Evolutionary conservation across 352 stramenopile genomes (phyloP).

Genomic region (Pythium folliculosum): DNA sequence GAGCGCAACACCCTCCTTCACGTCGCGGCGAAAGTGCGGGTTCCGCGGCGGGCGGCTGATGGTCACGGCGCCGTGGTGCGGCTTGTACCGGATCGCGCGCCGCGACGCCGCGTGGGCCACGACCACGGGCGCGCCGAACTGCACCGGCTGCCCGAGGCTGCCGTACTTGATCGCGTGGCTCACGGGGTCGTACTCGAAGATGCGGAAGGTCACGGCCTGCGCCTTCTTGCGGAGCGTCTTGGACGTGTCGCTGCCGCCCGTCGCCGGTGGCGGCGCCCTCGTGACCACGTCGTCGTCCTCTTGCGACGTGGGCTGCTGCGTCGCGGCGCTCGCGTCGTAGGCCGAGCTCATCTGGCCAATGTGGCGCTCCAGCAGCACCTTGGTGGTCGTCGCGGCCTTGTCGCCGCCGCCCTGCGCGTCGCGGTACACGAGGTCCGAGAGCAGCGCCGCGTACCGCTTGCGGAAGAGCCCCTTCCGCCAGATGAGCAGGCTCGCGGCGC

Average conservation of each 20-base stretch:
- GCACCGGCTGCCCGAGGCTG: slow-evolving; percentile 57
- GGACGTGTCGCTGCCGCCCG: slow-evolving; percentile 5
- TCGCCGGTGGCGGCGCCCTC: neutral
- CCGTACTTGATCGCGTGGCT: slow-evolving; percentile 53
- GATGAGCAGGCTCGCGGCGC: slow-evolving; percentile 67
- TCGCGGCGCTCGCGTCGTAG: slow-evolving; percentile 3
- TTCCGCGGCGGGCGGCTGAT: slow-evolving; percentile 71
- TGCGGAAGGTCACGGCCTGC: slow-evolving; percentile 56
- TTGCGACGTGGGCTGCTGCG: neutral
- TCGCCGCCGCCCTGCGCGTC: slow-evolving; percentile 9
- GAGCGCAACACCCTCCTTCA: slow-evolving; percentile 47
- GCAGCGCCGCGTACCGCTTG: slow-evolving; percentile 72
- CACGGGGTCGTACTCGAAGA: slow-evolving; percentile 65
- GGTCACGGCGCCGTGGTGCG: slow-evolving; percentile 60
- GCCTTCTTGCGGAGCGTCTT: slow-evolving; percentile 19
- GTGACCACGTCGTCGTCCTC: neutral
- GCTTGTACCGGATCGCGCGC: slow-evolving; percentile 62
- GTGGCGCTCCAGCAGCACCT: neutral
- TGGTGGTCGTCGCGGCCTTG: neutral
- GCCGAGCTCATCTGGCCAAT: slow-evolving; percentile 4
- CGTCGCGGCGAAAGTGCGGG: slow-evolving; percentile 59
- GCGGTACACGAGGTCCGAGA: slow-evolving; percentile 43
- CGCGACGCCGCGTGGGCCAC: slow-evolving; percentile 66
- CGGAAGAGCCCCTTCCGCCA: slow-evolving; percentile 71
- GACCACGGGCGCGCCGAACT: slow-evolving; percentile 52